These are phyloP conservation scores for Kondoa subrosea DNA, from an alignment of 768 basidiomycete species.

Conservation along the genomic window DNA sequence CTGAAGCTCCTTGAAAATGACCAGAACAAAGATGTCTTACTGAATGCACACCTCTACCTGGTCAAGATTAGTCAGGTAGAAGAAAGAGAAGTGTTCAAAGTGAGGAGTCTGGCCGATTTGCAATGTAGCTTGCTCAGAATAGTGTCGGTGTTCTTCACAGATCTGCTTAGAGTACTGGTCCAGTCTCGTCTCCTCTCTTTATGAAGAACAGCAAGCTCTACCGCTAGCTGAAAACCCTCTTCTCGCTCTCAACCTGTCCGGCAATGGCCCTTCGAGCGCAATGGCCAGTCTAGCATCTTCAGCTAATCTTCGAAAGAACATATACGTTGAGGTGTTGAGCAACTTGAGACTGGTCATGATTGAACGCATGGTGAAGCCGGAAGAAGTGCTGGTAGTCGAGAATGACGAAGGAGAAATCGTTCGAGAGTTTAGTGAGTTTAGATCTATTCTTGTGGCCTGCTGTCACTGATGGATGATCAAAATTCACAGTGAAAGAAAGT, in stretches of 20 bases:
- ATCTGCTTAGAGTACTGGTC: conserved; percentile 71
- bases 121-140: too few species aligned
- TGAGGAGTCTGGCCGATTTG: conserved; percentile 39
- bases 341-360: conserved; percentile 90
- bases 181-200: conserved; percentile 86
- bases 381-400: conserved; percentile 91
- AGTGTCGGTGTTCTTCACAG: background rate
- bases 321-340: conserved; percentile 85
- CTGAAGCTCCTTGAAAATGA: conserved; percentile 86
- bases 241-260: conserved; percentile 58
- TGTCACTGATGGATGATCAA: background rate
- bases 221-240: conserved; percentile 67
- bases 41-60: conserved; percentile 95
- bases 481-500: conserved; percentile 46
- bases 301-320: conserved; percentile 58
- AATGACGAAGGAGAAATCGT: conserved; percentile 99
- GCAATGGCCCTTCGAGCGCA: conserved; percentile 42
- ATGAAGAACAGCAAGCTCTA: conserved; percentile 86
- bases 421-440: conserved; percentile 50
- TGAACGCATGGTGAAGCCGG: conserved; percentile 98
- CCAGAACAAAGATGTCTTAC: conserved; percentile 70
- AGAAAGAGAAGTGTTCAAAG: conserved; percentile 98
- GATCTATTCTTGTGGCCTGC: conserved; percentile 28
- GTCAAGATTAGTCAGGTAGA: conserved; percentile 96
- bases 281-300: conserved; percentile 30